Conservation (phyloP, 805 yeast species). For the Candida sanyiensis region DNA sequence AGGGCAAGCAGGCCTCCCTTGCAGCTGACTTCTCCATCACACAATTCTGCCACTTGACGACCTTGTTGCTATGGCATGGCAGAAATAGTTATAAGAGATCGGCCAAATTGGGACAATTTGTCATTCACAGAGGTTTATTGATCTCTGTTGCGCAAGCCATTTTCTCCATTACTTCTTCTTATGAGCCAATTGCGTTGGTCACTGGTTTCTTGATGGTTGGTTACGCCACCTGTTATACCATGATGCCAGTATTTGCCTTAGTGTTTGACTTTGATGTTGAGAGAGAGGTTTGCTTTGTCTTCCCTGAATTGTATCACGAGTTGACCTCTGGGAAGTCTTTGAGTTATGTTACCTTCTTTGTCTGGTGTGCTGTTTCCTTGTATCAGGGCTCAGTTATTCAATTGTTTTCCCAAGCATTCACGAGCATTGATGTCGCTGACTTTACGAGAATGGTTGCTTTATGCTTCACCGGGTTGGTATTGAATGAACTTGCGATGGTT, state of each 20-base stretch:
- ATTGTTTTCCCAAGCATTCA: slow-evolving; percentile 69
- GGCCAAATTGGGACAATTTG: slow-evolving; percentile 91
- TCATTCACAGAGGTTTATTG: slow-evolving; percentile 91
- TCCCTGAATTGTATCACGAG: slow-evolving; percentile 94
- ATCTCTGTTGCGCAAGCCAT: slow-evolving; percentile 95
- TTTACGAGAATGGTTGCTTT: slow-evolving; percentile 80
- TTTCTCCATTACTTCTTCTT: slow-evolving; percentile 75
- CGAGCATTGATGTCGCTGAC: slow-evolving; percentile 47
- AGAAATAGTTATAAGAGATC: slow-evolving; percentile 94
- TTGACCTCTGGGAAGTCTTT: slow-evolving; percentile 82
- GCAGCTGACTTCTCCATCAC: slow-evolving; percentile 96
- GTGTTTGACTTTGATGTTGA: slow-evolving; percentile 89
- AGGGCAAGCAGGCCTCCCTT: slow-evolving; percentile 93
- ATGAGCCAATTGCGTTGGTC: slow-evolving; percentile 90
- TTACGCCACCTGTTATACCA: slow-evolving; percentile 92
- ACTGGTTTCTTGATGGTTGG: slow-evolving; percentile 99
- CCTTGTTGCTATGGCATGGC: slow-evolving; percentile 93
- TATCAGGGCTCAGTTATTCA: slow-evolving; percentile 89
- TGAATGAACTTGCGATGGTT: slow-evolving; percentile 91
- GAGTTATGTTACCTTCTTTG: slow-evolving; percentile 80
- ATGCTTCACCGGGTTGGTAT: slow-evolving; percentile 70
- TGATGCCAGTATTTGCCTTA: slow-evolving; percentile 95
- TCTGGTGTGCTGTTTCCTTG: slow-evolving; percentile 86
- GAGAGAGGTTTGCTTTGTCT: slow-evolving; percentile 79
- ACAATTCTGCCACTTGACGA: slow-evolving; percentile 84